Conservation (phyloP, 768 basidiomycete species). For the Tremella fuciformis region DNA sequence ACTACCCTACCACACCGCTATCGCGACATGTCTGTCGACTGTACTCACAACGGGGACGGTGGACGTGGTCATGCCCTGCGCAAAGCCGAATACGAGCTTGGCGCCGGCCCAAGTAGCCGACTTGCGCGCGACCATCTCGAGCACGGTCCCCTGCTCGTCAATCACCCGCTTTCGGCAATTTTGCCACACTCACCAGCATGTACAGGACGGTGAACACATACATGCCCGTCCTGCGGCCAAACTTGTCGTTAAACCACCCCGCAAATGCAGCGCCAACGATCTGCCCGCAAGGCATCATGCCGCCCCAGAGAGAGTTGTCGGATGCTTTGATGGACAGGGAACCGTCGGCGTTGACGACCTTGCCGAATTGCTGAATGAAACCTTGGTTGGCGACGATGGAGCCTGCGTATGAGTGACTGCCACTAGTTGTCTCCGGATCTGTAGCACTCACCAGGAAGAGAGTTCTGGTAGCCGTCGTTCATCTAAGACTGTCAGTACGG, state of each 20-base stretch:
- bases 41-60: constrained; percentile 8
- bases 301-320: too few species aligned
- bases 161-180: background rate
- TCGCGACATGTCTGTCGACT: too few species aligned
- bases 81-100: constrained; percentile 16
- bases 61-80: constrained; percentile 19
- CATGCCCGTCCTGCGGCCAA: constrained; percentile 18
- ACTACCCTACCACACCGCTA: too few species aligned
- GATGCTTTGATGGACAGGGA: too few species aligned
- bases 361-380: constrained; percentile 37
- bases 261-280: too few species aligned
- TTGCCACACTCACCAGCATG: constrained; percentile 10
- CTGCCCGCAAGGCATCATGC: too few species aligned
- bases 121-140: constrained; percentile 15
- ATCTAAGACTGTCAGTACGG: too few species aligned
- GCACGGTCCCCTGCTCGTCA: background rate
- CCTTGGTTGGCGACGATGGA: constrained; percentile 41
- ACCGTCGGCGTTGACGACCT: background rate
- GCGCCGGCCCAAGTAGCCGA: constrained; percentile 15
- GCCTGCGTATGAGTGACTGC: too few species aligned
- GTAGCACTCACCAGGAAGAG: too few species aligned
- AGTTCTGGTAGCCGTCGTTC: too few species aligned
- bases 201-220: constrained; percentile 12
- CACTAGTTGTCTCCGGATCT: too few species aligned
- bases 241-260: too few species aligned